Base-by-base conservation (phyloP, 2,329 filamentous ascomycete species). In the Fusarium staphyleae region DNA sequence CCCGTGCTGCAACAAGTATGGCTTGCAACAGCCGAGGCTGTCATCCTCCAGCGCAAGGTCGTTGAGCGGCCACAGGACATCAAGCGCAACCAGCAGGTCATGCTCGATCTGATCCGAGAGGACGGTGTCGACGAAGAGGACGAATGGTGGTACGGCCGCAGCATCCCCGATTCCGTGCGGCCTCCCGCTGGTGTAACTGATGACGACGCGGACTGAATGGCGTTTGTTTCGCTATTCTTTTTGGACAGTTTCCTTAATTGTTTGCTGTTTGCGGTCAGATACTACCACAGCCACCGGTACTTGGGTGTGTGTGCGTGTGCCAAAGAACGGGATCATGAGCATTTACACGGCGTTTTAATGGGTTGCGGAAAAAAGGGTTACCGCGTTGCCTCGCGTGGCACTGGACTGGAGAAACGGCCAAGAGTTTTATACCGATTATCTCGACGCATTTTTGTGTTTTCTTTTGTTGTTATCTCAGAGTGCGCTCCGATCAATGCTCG, bases 101-200 rank as follows among this genome's bases (percentile, higher is more conserved):
- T 88, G 72, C 71, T 87, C 48, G 83, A 87, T 54, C 74, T 88
- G n/a, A 87, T 88, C 58, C 78, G 81, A 41, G 84, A 87, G 54
- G 82, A 86, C 48, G 83, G 81, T 14, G 71, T 80, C 15, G 79
- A 80, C 15, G 80, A 84, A 48, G 79, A 85, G 67, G 85, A 87
- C 56, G 81, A 86, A 60, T 87, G 85, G 83, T 80, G 80, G 75
- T 86, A 86, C 62, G 82, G 83, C 37, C 77, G 77, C 44, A 74
- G 72, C 28, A 77, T 78, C 2, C 77, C 81, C n/a, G 80, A 81
- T 26, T 82, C 81, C n/a, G 75, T 85, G 39, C 77, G 78, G 30
- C 81, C 82, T 30, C 77, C 80, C 11, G 55, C 59, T 1, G 78
- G 79, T 54, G 76, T 75, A 16, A 80, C 79, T 48, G 81, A 84